Conservation (phyloP, 441 rosid genomes). For the Daphne laureola region DNA sequence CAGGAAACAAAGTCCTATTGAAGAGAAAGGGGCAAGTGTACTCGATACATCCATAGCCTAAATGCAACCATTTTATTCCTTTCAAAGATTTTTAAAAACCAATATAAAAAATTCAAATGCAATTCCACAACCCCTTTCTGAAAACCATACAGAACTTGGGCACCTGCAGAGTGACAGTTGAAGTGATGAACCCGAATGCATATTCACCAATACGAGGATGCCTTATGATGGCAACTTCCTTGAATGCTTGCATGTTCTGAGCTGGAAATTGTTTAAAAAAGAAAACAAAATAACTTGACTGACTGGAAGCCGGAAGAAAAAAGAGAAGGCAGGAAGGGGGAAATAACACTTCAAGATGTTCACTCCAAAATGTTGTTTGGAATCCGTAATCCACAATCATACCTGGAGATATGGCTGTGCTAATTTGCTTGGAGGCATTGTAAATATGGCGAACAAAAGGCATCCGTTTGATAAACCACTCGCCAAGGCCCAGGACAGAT, state of each 20-base stretch:
- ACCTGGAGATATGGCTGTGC: constrained; percentile 99
- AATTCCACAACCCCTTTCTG: constrained; percentile 1
- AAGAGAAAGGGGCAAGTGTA: no score
- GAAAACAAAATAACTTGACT: neutral
- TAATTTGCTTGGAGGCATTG: constrained; percentile 95
- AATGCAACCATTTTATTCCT: no score
- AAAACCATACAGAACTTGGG: constrained; percentile 12
- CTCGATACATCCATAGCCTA: no score
- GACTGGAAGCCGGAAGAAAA: neutral
- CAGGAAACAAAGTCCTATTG: no score
- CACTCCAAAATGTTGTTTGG: neutral
- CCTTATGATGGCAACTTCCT: constrained; percentile 92
- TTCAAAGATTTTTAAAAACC: neutral
- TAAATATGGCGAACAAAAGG: constrained; percentile 95
- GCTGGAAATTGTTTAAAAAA: constrained; percentile 32
- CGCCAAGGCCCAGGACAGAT: constrained; percentile 82
- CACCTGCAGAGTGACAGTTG: constrained; percentile 84
- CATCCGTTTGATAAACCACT: constrained; percentile 98
- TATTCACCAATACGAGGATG: constrained; percentile 99
- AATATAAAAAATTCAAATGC: neutral
- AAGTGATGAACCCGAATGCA: constrained; percentile 93
- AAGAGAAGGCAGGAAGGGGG: no score
- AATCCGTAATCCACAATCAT: constrained; percentile 4
- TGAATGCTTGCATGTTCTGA: constrained; percentile 90
- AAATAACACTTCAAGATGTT: no score